Base-by-base conservation (phyloP, 1,139 yeast species). In the Debaryomycetaceae sp. region DNA sequence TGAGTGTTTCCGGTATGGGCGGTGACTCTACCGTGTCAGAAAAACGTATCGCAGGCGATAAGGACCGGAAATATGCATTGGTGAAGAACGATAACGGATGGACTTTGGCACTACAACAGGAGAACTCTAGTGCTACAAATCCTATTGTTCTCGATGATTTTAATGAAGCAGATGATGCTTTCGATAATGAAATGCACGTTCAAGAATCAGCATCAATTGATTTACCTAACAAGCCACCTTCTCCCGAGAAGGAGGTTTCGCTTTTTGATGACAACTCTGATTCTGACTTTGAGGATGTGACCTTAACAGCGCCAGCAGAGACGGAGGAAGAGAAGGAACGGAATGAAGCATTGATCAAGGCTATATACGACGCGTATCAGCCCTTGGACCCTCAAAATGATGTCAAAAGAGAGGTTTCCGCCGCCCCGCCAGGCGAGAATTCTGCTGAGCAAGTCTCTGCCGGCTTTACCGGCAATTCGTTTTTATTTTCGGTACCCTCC, bases 1-100 rank as follows among this genome's bases (percentile, higher is more conserved):
- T 92, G 86, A 77, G 77, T 39, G 73, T 81, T 2, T 73, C 85
- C 6, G 97, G 96, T 0, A 68, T 82, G 74, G 82, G 79, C 29
- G 85, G 73, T n/a, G 61, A 53, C 28, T 70, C 71, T 1, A 47
- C 62, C 12, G 40, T 46, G 4, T 54, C 68, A 3, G 26, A 24
- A 7, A 56, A 71, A 33, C 62, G 97, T 36, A 71, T 90, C n/a
- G 86, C 95, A 0, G 83, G 96, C 25, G 94, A 85, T 39, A 75
- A 71, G 37, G 85, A 80, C 36, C 63, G 77, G 33, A 78, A 78
- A 38, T 92, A 92, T 44, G 71, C 80, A 25, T 63, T 92, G 32
- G 68, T 79, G 20, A 73, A 80, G 39, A 81, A 79, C 27, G 83
- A 77, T 6, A 78, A 76, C 39, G 98, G 98, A 0, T 90, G 93